Base-by-base conservation (phyloP, 2,329 filamentous ascomycete genomes). In the Aspergillus sp. region DNA sequence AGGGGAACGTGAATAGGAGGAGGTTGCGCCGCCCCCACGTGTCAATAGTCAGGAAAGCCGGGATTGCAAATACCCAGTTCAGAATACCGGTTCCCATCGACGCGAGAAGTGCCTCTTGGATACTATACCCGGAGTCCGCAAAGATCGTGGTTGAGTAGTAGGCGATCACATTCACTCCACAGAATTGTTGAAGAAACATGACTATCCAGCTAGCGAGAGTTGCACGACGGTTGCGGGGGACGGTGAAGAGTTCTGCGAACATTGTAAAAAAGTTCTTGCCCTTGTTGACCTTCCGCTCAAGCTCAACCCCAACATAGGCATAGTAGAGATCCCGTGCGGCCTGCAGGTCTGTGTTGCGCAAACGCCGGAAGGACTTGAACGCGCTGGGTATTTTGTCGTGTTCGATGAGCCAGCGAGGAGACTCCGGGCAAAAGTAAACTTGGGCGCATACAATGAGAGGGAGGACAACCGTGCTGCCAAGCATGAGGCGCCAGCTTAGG, bases 401-500 rank as follows among this genome's bases (percentile, higher is more conserved):
- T 64, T 81, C 76, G 65, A 84, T 83, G 21, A 81, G 71, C 80
- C 80, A 82, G 62, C 80, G 70, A 35, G 79, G 79, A 3, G 75
- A 79, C 57, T 82, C 81, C 1, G 86, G 84, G 66, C 88, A 91
- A 54, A 88, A 78, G 71, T 84, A 91, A 63, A 90, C 87, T 19
- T 87, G 77, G 8, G 66, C 70, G 66, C 81, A 83, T 56, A 86
- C 84, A 43, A 86, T 65, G 6, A 88, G 43, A 2, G 70, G 70
- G 17, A 84, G 83, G 2, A 88, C 78, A 62, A 88, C 82, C 7
- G 87, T 87, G 7, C 85, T 88, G 3, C 82, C 86, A 66, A 90
- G 81, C 84, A 89, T 89, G 33, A 90, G 76, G 31, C 87, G 82
- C 87, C 88, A 90, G 62, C 86, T 76, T 25, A 82, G 79, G 25